A percentile compares a stretch with the other conserved stretches of the same genome.
These are phyloP conservation scores for Pyrus betulifolia DNA, from an alignment of 306 rosid genomes.

Conservation along the genomic window DNA sequence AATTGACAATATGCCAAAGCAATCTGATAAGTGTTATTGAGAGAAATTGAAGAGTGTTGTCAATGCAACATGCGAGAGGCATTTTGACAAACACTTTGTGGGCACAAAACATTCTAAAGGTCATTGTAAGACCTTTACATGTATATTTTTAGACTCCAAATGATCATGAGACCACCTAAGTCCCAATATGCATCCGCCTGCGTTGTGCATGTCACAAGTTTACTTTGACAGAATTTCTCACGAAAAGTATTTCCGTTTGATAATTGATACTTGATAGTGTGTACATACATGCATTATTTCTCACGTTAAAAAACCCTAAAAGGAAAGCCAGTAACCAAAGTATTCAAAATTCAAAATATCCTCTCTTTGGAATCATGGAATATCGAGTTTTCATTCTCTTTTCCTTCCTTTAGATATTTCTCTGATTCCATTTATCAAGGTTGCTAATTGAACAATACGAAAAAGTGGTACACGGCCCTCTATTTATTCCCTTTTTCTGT, in stretches of 20 bases:
- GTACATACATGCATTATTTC: slow-evolving; percentile 20
- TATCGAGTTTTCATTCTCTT: slow-evolving; percentile 30
- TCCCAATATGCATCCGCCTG: no score
- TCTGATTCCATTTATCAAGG: slow-evolving; percentile 69
- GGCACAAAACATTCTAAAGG: no score
- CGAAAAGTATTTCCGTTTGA: neutral
- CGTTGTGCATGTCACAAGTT: no score
- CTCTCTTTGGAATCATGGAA: slow-evolving; percentile 50
- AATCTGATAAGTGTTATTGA: no score
- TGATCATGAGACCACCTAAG: no score
- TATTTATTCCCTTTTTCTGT: slow-evolving; percentile 54
- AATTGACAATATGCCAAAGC: no score
- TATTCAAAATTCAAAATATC: slow-evolving; percentile 58
- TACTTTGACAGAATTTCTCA: no score
- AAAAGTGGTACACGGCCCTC: slow-evolving; percentile 61
- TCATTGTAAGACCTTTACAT: no score
- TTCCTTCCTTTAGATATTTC: slow-evolving; percentile 37
- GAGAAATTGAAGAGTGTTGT: no score
- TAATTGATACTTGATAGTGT: neutral
- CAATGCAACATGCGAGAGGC: no score
- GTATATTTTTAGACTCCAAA: no score
- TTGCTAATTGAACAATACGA: slow-evolving; percentile 48
- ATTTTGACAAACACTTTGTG: no score
- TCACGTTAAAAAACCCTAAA: slow-evolving; percentile 25
- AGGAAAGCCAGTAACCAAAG: slow-evolving; percentile 14